Base-by-base conservation (phyloP, 768 basidiomycete species). In the Lentinula aciculospora region DNA sequence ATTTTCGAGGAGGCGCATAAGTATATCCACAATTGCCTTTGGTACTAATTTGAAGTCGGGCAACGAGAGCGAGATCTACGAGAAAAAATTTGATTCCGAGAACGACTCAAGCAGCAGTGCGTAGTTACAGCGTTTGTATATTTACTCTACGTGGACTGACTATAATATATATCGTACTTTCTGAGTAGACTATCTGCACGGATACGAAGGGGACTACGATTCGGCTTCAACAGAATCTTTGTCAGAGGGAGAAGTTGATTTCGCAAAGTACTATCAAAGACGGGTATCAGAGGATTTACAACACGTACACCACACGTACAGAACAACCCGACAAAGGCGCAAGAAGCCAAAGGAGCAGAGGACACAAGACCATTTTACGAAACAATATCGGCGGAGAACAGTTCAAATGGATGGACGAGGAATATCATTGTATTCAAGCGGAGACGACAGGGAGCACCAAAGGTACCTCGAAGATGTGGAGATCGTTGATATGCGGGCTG, bases 51-150 rank as follows among this genome's bases (percentile, higher is more conserved):
- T 39, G 25, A 25, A 25, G 34, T 53, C 51, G 15, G 19, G 1
- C 17, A 40, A 12, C 17, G 19, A 23, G 36, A 53, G 39, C 25
- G 29, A 47, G 46, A 28, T 6, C 19, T 12, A 25, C 25, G 32
- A 36, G n/a, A 34, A 15, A 34, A 15, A 7, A 5, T 25, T 45
- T 44, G 55, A 46, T 34, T 57, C 56, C 15, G 45, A 49, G 31
- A 47, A 57, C 32, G 40, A 57, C 25, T 39, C 51, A n/a, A 55
- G 42, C 54, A 44, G 54, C 54, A 37, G 51, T 53, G 34, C 51
- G 51, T 53, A 53, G 51, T 53, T 50, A 34, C 17, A 32, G 49
- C 21, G 19, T 9, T 15, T 53, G 23, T 39, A 15, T 25, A n/a
- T n/a, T 53, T 51, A 51, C 49, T 9, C 12, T 51, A 32, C 31